Evolutionary conservation across 371 early-diverging fungal genomes (phyloP).

Genomic region (Lichtheimia hyalospora): DNA sequence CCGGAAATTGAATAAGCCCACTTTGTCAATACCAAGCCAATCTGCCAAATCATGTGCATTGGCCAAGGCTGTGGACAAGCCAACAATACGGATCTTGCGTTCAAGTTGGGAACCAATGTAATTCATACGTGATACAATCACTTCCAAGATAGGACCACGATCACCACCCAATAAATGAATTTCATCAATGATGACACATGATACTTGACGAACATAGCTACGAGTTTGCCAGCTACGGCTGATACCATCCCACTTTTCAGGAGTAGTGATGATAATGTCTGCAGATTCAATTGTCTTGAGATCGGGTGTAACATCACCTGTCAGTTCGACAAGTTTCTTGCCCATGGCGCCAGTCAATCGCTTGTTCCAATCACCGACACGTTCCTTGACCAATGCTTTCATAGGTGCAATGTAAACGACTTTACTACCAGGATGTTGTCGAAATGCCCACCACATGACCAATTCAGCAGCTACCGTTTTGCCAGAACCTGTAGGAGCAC

Average conservation of each 20-base stretch:
- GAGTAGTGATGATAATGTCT: constrained; percentile 96
- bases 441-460: constrained; percentile 90
- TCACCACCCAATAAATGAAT: constrained; percentile 98
- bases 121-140: constrained; percentile 97
- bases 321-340: constrained; percentile 89
- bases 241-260: constrained; percentile 99
- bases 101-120: constrained; percentile 78
- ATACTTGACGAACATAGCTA: constrained; percentile 80
- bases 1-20: constrained; percentile 92
- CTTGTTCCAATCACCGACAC: constrained; percentile 87
- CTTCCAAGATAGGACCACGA: constrained; percentile 97
- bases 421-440: constrained; percentile 81
- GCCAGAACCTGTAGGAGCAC: constrained; percentile 99
- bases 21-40: constrained; percentile 89
- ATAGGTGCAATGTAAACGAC: constrained; percentile 99
- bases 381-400: constrained; percentile 98
- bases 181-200: constrained; percentile 97
- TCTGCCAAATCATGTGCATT: constrained; percentile 95
- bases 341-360: constrained; percentile 80
- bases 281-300: constrained; percentile 81
- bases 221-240: constrained; percentile 90
- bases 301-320: constrained; percentile 97
- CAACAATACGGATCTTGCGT: constrained; percentile 90
- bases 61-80: constrained; percentile 97
- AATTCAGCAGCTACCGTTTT: constrained; percentile 98